Percentiles rank a stretch among this genome's conserved stretches.
Conservation (phyloP, 129 eudicot genomes). For the Smallanthus sonchifolius region DNA sequence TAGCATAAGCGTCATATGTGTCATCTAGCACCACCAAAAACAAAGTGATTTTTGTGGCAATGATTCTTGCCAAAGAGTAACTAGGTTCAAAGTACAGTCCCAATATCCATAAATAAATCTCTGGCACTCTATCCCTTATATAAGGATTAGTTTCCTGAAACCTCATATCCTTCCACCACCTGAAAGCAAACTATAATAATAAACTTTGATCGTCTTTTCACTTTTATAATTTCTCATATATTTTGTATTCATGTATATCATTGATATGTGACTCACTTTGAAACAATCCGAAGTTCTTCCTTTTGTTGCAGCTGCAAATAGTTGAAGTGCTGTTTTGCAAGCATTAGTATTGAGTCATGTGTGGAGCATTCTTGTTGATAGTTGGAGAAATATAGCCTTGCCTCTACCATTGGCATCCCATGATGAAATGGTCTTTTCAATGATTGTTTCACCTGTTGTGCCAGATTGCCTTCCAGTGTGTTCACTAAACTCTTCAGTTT, state of each 20-base stretch:
- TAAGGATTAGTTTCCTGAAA: conserved; percentile 29
- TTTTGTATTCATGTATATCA: too few relatives aligned
- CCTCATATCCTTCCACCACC: conserved; percentile 45
- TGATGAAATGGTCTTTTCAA: conserved; percentile 29
- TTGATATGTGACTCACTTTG: conserved; percentile 21
- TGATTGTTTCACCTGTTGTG: conserved; percentile 21
- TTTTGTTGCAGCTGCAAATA: conserved; percentile 22
- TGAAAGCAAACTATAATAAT: background rate
- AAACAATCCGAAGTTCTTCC: conserved; percentile 25
- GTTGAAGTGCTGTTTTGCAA: conserved; percentile 30
- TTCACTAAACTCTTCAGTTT: conserved; percentile 20
- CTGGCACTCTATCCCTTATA: conserved; percentile 37
- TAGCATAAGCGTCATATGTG: conserved; percentile 36
- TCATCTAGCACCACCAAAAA: conserved; percentile 36
- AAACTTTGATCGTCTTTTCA: background rate
- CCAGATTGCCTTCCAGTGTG: conserved; percentile 8
- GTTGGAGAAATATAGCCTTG: conserved; percentile 25
- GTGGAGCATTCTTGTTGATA: conserved; percentile 18
- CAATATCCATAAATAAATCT: conserved; percentile 35
- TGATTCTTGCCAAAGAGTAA: conserved; percentile 33
- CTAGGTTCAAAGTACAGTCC: conserved; percentile 36
- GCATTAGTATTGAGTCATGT: conserved; percentile 13
- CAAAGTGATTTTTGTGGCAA: conserved; percentile 21
- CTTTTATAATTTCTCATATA: background rate
- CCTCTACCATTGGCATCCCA: conserved; percentile 36